Base-by-base conservation (phyloP, 768 basidiomycete species). In the Obba rivulosa region DNA sequence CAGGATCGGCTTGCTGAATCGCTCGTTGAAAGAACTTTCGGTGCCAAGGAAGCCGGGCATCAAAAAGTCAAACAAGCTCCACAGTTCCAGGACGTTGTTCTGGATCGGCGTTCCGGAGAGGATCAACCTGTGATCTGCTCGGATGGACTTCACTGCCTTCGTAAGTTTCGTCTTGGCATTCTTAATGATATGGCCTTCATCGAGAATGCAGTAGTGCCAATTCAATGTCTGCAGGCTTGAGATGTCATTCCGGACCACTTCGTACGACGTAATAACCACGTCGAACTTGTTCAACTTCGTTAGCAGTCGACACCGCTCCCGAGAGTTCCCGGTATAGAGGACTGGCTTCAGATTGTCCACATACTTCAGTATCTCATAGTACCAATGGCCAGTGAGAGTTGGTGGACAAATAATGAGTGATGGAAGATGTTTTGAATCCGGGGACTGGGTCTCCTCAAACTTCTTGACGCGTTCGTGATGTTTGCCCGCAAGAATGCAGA, bases 31-130 rank as follows among this genome's bases (percentile, higher is more conserved):
- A 2, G 85, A 86, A 13, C 83, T 66, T 65, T 98, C 96, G 11
- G 87, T 92, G n/a, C 96, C 96, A 44, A 99, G 72, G 71, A 99
- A 98, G 3, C 96, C 96, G 14, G 96, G 96, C 96, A 99, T 99
- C 56, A 99, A 71, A 70, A 98, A 99, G 68, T 99, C 96, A 66
- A 99, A 99, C 38, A 99, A 70, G 66, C 92, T 96, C 96, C 96
- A 99, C 2, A 99, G 71, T 63, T 99, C 96, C 42, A 99, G 73
- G 2, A 99, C 93, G 62, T 99, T 98, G 65, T 99, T 99, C 69
- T 99, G 96, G 49, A 99, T 98, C 0, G 96, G 96, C 5, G 96
- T 99, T 34, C 96, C 96, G 0, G 93, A 96, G 2, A 99, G 73
- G 60, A 99, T 89, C 18, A 99, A 74, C 20, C 96, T 85, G 68